Evolutionary conservation across 331 rosid genomes (phyloP).

Genomic region (Dryas integrifolia): DNA sequence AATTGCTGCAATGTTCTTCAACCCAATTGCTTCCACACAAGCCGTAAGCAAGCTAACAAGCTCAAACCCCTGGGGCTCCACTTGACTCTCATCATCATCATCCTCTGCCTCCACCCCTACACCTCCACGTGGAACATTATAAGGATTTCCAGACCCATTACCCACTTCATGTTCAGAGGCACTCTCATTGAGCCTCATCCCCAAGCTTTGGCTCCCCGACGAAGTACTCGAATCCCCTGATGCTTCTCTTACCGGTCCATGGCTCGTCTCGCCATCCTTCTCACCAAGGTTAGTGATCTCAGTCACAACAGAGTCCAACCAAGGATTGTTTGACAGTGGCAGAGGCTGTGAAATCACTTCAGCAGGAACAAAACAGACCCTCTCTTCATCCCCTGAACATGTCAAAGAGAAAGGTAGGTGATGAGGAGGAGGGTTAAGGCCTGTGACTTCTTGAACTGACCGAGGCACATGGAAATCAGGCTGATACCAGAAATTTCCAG

Average conservation of each 20-base stretch:
- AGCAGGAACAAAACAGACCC: slow-evolving; percentile 64
- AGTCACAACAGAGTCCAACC: slow-evolving; percentile 62
- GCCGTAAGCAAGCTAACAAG: slow-evolving; percentile 67
- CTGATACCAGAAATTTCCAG: slow-evolving; percentile 62
- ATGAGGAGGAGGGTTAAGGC: slow-evolving; percentile 26
- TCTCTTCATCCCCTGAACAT: slow-evolving; percentile 60
- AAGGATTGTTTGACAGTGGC: slow-evolving; percentile 51
- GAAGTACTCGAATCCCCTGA: slow-evolving; percentile 62
- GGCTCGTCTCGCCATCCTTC: slow-evolving; percentile 52
- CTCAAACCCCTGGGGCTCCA: slow-evolving; percentile 68
- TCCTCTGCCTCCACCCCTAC: slow-evolving; percentile 50
- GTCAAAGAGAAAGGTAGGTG: slow-evolving; percentile 50
- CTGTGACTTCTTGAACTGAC: slow-evolving; percentile 15
- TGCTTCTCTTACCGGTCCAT: slow-evolving; percentile 36
- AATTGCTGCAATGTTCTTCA: slow-evolving; percentile 57
- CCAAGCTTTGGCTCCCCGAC: slow-evolving; percentile 61
- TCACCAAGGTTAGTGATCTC: slow-evolving; percentile 68
- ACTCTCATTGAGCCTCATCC: slow-evolving; percentile 50
- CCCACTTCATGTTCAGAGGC: slow-evolving; percentile 62
- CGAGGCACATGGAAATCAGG: slow-evolving; percentile 28
- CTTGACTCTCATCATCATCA: slow-evolving; percentile 46
- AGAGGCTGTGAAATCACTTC: slow-evolving; percentile 58
- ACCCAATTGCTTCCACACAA: slow-evolving; percentile 81
- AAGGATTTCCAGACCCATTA: slow-evolving; percentile 62
- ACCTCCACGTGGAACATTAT: slow-evolving; percentile 39